Evolutionary conservation across 2,329 filamentous ascomycete species (phyloP), one percentile per base, ranked within the genome.

Genomic region (Arthrobotrys iridis): DNA sequence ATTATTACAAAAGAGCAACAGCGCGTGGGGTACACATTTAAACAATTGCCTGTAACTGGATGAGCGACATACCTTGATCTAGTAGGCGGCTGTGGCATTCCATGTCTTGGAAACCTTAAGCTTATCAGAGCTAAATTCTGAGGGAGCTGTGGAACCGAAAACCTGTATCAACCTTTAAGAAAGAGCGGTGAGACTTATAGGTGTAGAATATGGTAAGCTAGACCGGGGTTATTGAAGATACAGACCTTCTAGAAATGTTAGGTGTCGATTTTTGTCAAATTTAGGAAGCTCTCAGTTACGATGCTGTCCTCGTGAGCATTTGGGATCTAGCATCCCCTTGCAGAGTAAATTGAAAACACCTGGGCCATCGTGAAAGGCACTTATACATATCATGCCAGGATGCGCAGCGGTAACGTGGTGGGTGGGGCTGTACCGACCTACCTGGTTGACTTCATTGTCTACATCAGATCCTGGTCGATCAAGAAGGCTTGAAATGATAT

Each of bases 191-290:
- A 70, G 50, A 40, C 33, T 45, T 37, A 5, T n/a, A 40, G 18
- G 4, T 33, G 63, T n/a, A n/a, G n/a, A n/a, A n/a, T n/a, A 40
- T 33, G 37, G 64, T 35, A 59, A 26, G 43, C 33, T 45, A 52
- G 26, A 10, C 55, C 33, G 43, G 33, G 33, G 26, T 48, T 43
- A 40, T 59, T 8, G 13, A 43, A 26, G 46, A 7, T 18, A 57
- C 40, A 63, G 37, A 75, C 71, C 71, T 75, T 67, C 71, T 75
- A 22, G 55, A 75, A 75, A 63, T 46, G 71, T 75, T 68, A 75
- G 63, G 71, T 75, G 63, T 45, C 7, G 62, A 68, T 68, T 58
- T 8, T 8, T 58, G 28, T 45, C 45, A n/a, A 22, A 5, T 58
- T 64, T 55, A 63, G 64, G 71, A 75, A 75, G 63, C 40, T 75